These are phyloP conservation scores for Pistacia atlantica DNA, from an alignment of 345 rosid genomes.

Conservation along the genomic window DNA sequence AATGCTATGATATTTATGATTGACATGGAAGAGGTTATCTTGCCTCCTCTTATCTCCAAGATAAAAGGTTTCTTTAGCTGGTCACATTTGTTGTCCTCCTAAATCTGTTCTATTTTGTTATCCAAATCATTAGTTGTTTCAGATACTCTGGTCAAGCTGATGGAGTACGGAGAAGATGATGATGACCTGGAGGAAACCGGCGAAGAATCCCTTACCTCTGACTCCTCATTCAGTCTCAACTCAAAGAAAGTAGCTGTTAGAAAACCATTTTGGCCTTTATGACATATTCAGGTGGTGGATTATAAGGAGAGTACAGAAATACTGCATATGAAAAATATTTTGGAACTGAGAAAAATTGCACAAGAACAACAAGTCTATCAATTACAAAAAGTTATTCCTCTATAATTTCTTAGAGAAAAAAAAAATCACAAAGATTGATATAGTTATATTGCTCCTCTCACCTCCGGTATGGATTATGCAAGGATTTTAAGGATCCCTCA, in stretches of 20 bases:
- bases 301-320: not conserved
- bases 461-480: constrained; percentile 58
- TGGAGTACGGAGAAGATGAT: constrained; percentile 76
- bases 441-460: constrained; percentile 22
- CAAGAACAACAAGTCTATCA: not conserved
- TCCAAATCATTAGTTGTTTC: constrained; percentile 28
- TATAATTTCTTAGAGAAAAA: not conserved
- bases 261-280: constrained; percentile 78
- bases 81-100: not conserved
- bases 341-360: not conserved
- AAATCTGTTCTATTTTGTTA: constrained; percentile 1
- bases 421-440: not conserved
- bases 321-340: not conserved
- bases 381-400: not conserved
- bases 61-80: not conserved
- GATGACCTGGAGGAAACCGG: constrained; percentile 53
- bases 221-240: constrained; percentile 19
- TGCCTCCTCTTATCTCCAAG: not conserved
- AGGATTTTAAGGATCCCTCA: constrained; percentile 70
- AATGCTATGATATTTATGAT: not conserved
- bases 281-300: constrained; percentile 16
- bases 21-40: not conserved
- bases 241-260: constrained; percentile 17
- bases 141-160: constrained; percentile 81
- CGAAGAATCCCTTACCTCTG: constrained; percentile 27